Evolutionary conservation across 345 rosid genomes (phyloP), one percentile per base, ranked within the genome.

Genomic region (Linum usitatissimum): DNA sequence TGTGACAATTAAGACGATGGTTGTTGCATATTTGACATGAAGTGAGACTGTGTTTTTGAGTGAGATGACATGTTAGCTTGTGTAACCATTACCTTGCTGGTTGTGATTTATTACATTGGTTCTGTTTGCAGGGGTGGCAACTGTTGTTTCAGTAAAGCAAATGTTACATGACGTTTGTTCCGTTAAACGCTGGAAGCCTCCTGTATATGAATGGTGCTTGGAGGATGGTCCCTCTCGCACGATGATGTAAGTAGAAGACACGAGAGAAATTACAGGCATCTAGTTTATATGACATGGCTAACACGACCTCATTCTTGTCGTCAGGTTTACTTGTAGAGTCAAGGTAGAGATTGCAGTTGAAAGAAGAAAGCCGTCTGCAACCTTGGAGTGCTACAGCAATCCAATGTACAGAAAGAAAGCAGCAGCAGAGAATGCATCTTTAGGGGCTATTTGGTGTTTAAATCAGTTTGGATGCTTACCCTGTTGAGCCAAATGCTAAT

Each of bases 371-470:
- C 55, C 19, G 6, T 57, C n/a, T 3, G 67, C 65, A 0, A 38
- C 64, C 31, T 31, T 87, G 69, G 87, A 85, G 70, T 76, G 87
- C 73, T 79, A 68, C 6, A 71, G 89, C 17, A 66, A 57, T 6
- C 82, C 82, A 51, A 76, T 48, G 8, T 5, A 61, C 9, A 76
- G 30, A 36, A 87, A 87, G 79, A 85, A 79, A 59, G 39, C 62
- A 0, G 89, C 86, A 57, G 86, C 87, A 53, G 84, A 83, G 66
- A 77, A 79, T 63, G 87, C 91, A 53, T 87, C 91, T 6, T 82
- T 81, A 75, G 91, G 82, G 34, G 89, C 83, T 3, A 60, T 85
- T 38, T 87, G 91, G 95, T 87, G 78, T 75, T 69, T 85, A 64
- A 66, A 72, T 40, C 79, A 72, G 31, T 40, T 60, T 53, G 87